Base-by-base conservation (phyloP, 805 yeast species). In the Zygosaccharomyces gambellarensis region DNA sequence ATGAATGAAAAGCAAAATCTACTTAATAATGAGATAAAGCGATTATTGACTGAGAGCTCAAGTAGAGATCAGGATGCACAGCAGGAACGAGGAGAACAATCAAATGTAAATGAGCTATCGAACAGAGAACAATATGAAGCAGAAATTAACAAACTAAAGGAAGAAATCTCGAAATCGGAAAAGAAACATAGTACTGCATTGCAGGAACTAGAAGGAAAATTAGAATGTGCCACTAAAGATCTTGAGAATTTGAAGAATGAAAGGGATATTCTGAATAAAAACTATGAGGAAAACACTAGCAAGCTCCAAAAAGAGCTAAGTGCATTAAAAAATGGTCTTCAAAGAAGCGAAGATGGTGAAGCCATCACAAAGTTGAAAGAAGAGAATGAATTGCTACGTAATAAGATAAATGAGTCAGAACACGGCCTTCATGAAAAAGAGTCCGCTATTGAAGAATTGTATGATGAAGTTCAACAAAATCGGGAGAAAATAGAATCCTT, bases 21-120 rank as follows among this genome's bases (percentile, higher is more conserved):
- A 69, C 71, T 85, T 50, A 80, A 77, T 56, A 76, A 74, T 1
- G 97, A 92, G 62, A 68, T 90, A 59, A 74, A 82, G 47, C 73
- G 77, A 28, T 61, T 77, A 4, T 56, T 58, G 10, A 12, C 53
- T 29, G 39, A 41, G 9, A 55, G 47, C 38, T 17, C 54, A 12
- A 52, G 40, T 50, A 68, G 25, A 50, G 62, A 43, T 56, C 56
- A 55, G 40, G 21, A 7, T 30, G 7, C 32, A 2, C 29, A 30
- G 11, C 55, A 46, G 53, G 49, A 29, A 31, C 50, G 49, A 25
- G 28, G 9, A 8, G 28, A 25, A 8, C 28, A 25, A 25, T 8
- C 6, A 34, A 47, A 49, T 29, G 50, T 53, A 25, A 46, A 39
- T 23, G 5, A 22, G 9, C 6, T 23, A 10, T 30, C 21, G 1